A percentile compares a stretch with the other conserved stretches of the same genome.
phyloP scores from a whole-genome alignment of 2,329 filamentous ascomycete species.

The Talaromyces sp. region DNA sequence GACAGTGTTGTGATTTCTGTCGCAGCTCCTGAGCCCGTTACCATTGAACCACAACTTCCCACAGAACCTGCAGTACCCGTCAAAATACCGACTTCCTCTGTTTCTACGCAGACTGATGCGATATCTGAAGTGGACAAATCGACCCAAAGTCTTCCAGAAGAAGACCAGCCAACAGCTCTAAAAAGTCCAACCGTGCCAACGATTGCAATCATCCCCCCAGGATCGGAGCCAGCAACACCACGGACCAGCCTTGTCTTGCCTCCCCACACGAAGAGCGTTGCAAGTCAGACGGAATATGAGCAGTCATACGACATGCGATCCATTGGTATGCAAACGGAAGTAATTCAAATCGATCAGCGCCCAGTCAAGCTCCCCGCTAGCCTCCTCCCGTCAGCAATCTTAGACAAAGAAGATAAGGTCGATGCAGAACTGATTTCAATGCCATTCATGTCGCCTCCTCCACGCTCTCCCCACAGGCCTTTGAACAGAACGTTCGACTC shows the following conservation, averaged over 20 bases:
- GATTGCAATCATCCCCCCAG: conserved; percentile 88
- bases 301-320: conserved; percentile 49
- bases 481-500: conserved; percentile 24
- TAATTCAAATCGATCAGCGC: conserved; percentile 78
- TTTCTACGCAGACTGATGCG: conserved; percentile 23
- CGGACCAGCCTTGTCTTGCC: conserved; percentile 71
- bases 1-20: conserved; percentile 36
- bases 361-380: conserved; percentile 71
- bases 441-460: conserved; percentile 33
- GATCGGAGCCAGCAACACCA: conserved; percentile 76
- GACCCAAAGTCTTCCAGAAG: neutral
- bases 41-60: conserved; percentile 17
- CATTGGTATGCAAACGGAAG: conserved; percentile 77
- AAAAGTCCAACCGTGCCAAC: conserved; percentile 62
- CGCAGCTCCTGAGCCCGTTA: conserved; percentile 31
- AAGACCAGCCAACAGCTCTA: conserved; percentile 26
- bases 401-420: conserved; percentile 43
- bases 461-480: conserved; percentile 30
- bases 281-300: conserved; percentile 69
- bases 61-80: conserved; percentile 19
- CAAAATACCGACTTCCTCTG: conserved; percentile 24
- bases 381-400: conserved; percentile 73
- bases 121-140: neutral
- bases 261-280: conserved; percentile 73
- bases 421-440: conserved; percentile 27